Percentiles rank a stretch among this genome's conserved stretches.
Evolutionary conservation across 2,329 filamentous ascomycete species (phyloP).

Genomic region (Colletotrichum sp.): DNA sequence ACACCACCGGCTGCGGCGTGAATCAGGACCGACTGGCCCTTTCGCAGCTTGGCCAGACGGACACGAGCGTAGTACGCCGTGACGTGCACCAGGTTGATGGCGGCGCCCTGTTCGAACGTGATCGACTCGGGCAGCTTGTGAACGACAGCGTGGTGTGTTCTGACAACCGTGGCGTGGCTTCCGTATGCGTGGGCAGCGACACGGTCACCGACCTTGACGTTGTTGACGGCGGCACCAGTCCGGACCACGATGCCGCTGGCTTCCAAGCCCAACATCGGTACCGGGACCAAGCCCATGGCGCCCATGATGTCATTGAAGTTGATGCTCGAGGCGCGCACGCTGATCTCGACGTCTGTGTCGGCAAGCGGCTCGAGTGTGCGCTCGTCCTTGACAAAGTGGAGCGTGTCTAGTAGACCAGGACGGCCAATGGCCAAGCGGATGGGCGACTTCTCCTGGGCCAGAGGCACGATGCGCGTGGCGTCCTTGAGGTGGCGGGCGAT

Average conservation of each 20-base stretch:
- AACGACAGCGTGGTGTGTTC: background rate
- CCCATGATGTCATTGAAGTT: slow-evolving; percentile 40
- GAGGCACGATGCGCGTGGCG: slow-evolving; percentile 11
- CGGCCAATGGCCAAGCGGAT: slow-evolving; percentile 19
- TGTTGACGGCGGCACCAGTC: slow-evolving; percentile 21
- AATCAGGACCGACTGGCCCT: slow-evolving; percentile 28
- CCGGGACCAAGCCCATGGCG: slow-evolving; percentile 27
- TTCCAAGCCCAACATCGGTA: slow-evolving; percentile 30
- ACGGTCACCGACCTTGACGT: slow-evolving; percentile 7
- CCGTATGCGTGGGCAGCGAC: background rate
- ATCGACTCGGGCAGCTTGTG: slow-evolving; percentile 38
- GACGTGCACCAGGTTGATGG: slow-evolving; percentile 26
- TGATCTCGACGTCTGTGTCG: slow-evolving; percentile 33
- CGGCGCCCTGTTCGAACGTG: slow-evolving; percentile 36
- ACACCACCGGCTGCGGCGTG: slow-evolving; percentile 31
- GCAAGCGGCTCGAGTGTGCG: slow-evolving; percentile 16
- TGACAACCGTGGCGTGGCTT: background rate
- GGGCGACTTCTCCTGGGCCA: background rate
- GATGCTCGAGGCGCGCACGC: slow-evolving; percentile 31
- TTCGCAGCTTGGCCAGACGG: slow-evolving; percentile 29
- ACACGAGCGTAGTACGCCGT: slow-evolving; percentile 37
- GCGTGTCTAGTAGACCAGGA: slow-evolving; percentile 29
- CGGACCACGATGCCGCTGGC: slow-evolving; percentile 22
- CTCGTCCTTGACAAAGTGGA: slow-evolving; percentile 30
- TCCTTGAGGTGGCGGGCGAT: slow-evolving; percentile 26